Conservation (phyloP, 331 rosid genomes). For the Malus hybrid region DNA sequence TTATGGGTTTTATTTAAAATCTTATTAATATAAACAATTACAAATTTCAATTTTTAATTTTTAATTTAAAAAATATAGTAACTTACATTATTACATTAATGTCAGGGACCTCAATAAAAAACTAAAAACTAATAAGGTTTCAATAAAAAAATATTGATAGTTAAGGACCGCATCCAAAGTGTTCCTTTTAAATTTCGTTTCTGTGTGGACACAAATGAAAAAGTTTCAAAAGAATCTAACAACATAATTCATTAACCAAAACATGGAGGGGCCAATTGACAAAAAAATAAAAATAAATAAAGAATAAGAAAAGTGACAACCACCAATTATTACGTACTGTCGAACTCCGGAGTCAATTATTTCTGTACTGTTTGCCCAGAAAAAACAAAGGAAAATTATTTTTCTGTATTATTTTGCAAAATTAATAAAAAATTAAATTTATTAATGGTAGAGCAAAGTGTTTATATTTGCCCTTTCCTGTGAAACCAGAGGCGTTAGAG, state of each 20-base stretch:
- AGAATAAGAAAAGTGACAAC: slow-evolving; percentile 13
- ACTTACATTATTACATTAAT: too few relatives aligned
- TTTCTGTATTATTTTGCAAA: neutral
- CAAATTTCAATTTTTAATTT: too few relatives aligned
- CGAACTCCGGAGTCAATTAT: neutral
- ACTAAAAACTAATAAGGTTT: too few relatives aligned
- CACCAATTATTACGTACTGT: neutral
- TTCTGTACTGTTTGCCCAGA: neutral
- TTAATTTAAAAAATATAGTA: too few relatives aligned
- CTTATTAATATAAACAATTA: too few relatives aligned
- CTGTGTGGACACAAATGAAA: neutral
- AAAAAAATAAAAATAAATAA: too few relatives aligned
- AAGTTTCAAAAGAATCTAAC: slow-evolving; percentile 1
- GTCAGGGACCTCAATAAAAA: too few relatives aligned
- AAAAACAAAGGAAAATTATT: neutral
- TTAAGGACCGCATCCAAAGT: too few relatives aligned
- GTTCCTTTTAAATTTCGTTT: neutral
- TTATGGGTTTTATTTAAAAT: too few relatives aligned
- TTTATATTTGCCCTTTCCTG: slow-evolving; percentile 3
- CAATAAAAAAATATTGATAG: too few relatives aligned
- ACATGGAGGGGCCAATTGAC: neutral
- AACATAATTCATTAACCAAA: neutral
- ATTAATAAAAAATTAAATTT: neutral
- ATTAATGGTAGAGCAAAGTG: neutral
- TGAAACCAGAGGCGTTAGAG: slow-evolving; percentile 20